Percentiles rank a stretch among this genome's conserved stretches.
phyloP scores from a whole-genome alignment of 371 early-diverging fungal genomes.

The Mucor ambiguus region DNA sequence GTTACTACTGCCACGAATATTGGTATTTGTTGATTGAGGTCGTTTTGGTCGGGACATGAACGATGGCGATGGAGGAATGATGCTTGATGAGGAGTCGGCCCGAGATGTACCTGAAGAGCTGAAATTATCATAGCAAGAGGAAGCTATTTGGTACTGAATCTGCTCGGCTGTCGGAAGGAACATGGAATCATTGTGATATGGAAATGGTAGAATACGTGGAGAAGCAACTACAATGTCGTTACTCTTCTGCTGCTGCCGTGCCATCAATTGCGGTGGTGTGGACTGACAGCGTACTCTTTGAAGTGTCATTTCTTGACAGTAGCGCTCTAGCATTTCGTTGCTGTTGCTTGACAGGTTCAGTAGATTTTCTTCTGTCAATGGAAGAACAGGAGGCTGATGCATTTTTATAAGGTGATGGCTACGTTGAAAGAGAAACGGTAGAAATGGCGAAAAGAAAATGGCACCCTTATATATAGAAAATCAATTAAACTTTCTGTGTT shows the following conservation, averaged over 20 bases:
- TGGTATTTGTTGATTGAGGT: constrained; percentile 4
- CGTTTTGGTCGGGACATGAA: constrained; percentile 8
- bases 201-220: constrained; percentile 37
- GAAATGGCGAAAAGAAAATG: background rate
- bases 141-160: constrained; percentile 10
- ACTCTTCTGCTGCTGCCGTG: background rate
- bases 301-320: constrained; percentile 7
- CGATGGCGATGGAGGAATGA: constrained; percentile 7
- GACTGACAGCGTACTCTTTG: background rate
- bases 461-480: constrained; percentile 5
- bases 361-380: constrained; percentile 24
- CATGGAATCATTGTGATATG: constrained; percentile 47
- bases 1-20: background rate
- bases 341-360: constrained; percentile 5
- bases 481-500: constrained; percentile 3
- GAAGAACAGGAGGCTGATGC: constrained; percentile 3
- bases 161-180: constrained; percentile 41
- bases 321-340: constrained; percentile 17
- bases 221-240: constrained; percentile 29
- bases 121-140: background rate
- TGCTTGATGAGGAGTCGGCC: constrained; percentile 16
- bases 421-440: background rate
- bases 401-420: background rate
- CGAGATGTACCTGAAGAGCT: constrained; percentile 8
- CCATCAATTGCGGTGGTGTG: constrained; percentile 2